phyloP scores from a whole-genome alignment of 257 asterid species.

The Solanum chilense region DNA sequence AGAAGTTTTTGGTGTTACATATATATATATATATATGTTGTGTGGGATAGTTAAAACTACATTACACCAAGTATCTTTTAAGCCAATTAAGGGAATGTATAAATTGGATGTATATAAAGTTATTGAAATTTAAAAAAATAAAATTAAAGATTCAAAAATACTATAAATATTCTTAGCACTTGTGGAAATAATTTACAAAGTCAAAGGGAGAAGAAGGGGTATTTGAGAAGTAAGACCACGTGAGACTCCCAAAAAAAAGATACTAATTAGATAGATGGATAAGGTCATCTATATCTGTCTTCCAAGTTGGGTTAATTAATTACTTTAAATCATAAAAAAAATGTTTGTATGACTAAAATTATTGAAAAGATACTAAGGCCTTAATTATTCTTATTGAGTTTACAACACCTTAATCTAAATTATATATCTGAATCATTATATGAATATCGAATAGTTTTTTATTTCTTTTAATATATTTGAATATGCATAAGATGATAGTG shows the following conservation, averaged over 20 bases:
- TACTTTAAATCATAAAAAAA: background rate
- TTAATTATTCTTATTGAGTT: too few relatives aligned
- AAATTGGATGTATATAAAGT: background rate
- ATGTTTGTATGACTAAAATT: background rate
- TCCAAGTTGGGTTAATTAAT: background rate
- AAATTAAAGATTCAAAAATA: background rate
- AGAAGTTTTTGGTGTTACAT: background rate
- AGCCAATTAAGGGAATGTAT: background rate
- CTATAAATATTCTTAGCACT: background rate
- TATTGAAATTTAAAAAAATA: background rate
- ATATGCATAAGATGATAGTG: background rate
- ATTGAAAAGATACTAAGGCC: background rate
- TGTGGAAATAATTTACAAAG: background rate
- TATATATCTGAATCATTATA: too few relatives aligned
- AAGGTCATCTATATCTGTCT: background rate
- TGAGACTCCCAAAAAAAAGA: background rate
- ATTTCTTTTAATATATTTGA: too few relatives aligned
- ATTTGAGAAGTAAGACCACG: background rate
- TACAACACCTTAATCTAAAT: too few relatives aligned
- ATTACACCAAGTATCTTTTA: background rate
- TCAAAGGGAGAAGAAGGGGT: background rate
- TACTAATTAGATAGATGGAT: slow-evolving; percentile 12
- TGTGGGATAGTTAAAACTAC: background rate
- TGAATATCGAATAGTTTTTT: too few relatives aligned
- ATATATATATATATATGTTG: background rate